Evolutionary conservation across 495 filamentous ascomycete species (phyloP), one percentile per base, ranked within the genome.

Genomic region (Penicillium daleae): DNA sequence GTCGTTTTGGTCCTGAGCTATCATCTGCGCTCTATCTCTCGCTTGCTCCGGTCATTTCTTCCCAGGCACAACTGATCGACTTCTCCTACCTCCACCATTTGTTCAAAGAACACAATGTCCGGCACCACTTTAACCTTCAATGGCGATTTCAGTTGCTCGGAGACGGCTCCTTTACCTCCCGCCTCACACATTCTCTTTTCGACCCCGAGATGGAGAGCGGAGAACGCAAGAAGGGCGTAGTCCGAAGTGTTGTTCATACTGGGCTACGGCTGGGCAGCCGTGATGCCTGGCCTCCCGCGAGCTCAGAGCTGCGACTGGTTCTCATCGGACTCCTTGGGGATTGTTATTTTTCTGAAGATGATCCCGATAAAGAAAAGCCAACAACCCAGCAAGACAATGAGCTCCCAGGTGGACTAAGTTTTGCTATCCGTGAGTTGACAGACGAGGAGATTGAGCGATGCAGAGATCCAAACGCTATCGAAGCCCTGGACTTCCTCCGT

Each of bases 211-310:
- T 93, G 53, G 86, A 88, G 51, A 89, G 88, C 21, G 90, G 92
- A 37, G 92, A 97, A 64, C 83, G 90, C 54, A 83, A 84, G 50
- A 71, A 82, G 17, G 90, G 91, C 5, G 85, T 87, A 22, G 82
- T 89, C 17, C 84, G 89, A 5, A 86, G 82, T 35, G 89, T 89
- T 12, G 88, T 87, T 9, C 80, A 82, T 50, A 93, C 96, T 78
- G 95, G 95, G 2, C 80, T 97, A 39, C 88, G 90, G 10, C 75
- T 97, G 1, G 90, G 89, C 8, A 87, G 81, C 19, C 83, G 92
- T 60, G 85, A 90, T 50, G 90, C 82, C 27, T 97, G 94, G 95
- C 94, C 94, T 26, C 94, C 95, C 8, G 92, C 92, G 33, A 95
- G 90, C 72, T 97, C 92, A 6, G 95, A 99, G 67, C 78, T 99